These are phyloP conservation scores for Gossypium gossypioides DNA, from an alignment of 441 rosid species.

Conservation along the genomic window DNA sequence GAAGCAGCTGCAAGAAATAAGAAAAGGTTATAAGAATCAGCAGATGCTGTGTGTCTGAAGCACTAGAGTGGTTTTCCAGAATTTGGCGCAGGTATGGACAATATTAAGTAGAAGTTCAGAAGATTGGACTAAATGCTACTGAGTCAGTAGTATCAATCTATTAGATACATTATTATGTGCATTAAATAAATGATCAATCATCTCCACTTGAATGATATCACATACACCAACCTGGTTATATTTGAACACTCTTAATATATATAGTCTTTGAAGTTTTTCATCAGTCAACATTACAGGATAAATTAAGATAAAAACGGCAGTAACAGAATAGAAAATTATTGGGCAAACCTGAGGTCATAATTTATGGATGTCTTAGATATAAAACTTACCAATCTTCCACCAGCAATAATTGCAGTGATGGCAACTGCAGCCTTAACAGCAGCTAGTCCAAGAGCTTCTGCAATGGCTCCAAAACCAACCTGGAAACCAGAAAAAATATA, in stretches of 20 bases:
- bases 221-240: neutral
- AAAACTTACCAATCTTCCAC: constrained; percentile 85
- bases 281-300: constrained; percentile 13
- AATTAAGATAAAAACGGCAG: constrained; percentile 15
- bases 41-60: neutral
- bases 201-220: neutral
- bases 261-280: neutral
- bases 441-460: constrained; percentile 96
- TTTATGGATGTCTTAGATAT: constrained; percentile 8
- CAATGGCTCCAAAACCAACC: constrained; percentile 94
- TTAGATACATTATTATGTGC: neutral
- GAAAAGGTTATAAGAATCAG: constrained; percentile 13
- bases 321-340: constrained; percentile 8
- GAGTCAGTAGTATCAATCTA: neutral
- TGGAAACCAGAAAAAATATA: constrained; percentile 30
- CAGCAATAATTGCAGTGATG: constrained; percentile 88
- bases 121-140: neutral
- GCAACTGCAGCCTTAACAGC: constrained; percentile 96
- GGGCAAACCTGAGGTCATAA: constrained; percentile 12
- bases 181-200: neutral
- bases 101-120: constrained; percentile 1
- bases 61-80: constrained; percentile 10
- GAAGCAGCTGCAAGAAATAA: constrained; percentile 67
- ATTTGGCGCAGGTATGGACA: neutral
- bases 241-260: neutral